These are phyloP conservation scores for Ascochyta rabiei DNA, from an alignment of 2,329 filamentous ascomycete species.

Conservation along the genomic window DNA sequence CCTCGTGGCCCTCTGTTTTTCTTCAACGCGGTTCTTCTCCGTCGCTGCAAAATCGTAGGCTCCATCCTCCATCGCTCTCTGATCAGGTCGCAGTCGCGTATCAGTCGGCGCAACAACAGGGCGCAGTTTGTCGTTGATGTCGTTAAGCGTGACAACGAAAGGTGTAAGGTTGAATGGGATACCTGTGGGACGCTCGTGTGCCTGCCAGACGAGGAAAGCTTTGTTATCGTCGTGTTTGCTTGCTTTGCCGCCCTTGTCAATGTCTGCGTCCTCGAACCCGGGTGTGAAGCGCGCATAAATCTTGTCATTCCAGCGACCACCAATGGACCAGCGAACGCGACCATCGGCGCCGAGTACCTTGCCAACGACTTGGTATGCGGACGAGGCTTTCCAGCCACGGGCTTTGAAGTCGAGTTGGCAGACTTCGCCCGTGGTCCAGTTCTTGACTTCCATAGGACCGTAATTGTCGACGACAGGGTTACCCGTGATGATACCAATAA, in stretches of 20 bases:
- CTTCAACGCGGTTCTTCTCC: slow-evolving; percentile 94
- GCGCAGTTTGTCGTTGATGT: slow-evolving; percentile 79
- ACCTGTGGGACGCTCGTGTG: slow-evolving; percentile 76
- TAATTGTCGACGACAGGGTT: slow-evolving; percentile 98
- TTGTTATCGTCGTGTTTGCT: slow-evolving; percentile 67
- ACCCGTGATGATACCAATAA: slow-evolving; percentile 98
- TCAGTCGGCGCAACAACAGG: slow-evolving; percentile 88
- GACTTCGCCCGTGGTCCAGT: slow-evolving; percentile 94
- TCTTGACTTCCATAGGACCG: slow-evolving; percentile 95
- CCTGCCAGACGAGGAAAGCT: slow-evolving; percentile 93
- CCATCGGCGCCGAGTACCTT: slow-evolving; percentile 81
- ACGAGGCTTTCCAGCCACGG: slow-evolving; percentile 93
- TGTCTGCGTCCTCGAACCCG: slow-evolving; percentile 79
- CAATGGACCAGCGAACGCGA: slow-evolving; percentile 85
- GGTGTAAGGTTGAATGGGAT: slow-evolving; percentile 98
- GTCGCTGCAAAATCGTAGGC: slow-evolving; percentile 90
- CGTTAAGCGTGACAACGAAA: slow-evolving; percentile 93
- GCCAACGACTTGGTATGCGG: slow-evolving; percentile 85
- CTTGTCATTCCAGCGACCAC: slow-evolving; percentile 96
- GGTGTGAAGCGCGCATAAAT: slow-evolving; percentile 93
- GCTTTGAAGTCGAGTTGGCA: slow-evolving; percentile 91
- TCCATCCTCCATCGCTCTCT: slow-evolving; percentile 98
- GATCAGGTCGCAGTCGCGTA: slow-evolving; percentile 89
- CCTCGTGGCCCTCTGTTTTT: slow-evolving; percentile 82
- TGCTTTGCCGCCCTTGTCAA: slow-evolving; percentile 49